phyloP scores from a whole-genome alignment of 306 rosid genomes.

The Adenanthera pavonina region DNA sequence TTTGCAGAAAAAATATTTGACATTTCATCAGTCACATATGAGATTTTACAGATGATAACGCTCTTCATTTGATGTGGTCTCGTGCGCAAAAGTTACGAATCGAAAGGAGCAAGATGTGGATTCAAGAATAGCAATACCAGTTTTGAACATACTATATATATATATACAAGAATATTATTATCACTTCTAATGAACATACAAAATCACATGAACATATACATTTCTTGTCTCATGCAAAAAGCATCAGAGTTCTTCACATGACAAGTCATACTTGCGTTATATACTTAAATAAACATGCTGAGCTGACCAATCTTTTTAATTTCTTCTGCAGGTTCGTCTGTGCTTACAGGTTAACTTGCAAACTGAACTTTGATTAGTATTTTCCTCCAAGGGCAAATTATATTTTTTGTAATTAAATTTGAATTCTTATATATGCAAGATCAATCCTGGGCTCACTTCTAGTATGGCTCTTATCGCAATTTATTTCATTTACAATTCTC shows the following conservation, averaged over 20 bases:
- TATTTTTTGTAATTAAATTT: neutral
- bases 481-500: neutral
- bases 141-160: neutral
- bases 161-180: neutral
- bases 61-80: slow-evolving; percentile 36
- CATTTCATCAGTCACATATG: neutral
- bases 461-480: neutral
- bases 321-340: neutral
- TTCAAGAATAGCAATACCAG: slow-evolving; percentile 22
- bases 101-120: slow-evolving; percentile 34
- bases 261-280: neutral
- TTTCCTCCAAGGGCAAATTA: neutral
- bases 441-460: neutral
- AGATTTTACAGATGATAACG: accelerated
- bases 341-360: neutral
- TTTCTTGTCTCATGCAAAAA: neutral
- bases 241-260: neutral
- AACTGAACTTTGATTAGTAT: neutral
- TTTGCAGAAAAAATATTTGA: slow-evolving; percentile 43
- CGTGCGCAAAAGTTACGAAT: slow-evolving; percentile 39
- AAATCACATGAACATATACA: neutral
- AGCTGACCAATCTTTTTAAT: neutral
- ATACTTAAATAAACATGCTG: neutral
- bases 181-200: neutral
- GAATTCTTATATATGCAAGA: neutral